Percentiles rank a stretch among this genome's conserved stretches.
Conservation (phyloP, 257 asterid species). For the Rehmannia glutinosa region DNA sequence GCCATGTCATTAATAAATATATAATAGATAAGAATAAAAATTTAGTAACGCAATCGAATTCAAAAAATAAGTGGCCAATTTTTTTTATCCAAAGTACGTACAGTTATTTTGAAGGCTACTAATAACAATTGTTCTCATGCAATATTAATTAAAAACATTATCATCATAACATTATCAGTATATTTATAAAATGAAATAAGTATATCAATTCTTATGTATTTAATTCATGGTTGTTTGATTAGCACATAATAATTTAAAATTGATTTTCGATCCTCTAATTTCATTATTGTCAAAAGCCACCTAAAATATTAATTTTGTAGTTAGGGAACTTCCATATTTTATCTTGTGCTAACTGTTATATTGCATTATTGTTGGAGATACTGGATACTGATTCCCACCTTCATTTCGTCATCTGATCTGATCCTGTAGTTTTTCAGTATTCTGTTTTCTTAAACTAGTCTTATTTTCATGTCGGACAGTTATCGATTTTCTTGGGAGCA, state of each 20-base stretch:
- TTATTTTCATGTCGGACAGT: conserved; percentile 40
- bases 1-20: background rate
- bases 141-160: background rate
- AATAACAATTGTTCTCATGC: background rate
- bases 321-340: background rate
- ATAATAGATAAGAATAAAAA: background rate
- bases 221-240: conserved; percentile 10
- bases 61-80: background rate
- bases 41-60: background rate
- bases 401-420: background rate
- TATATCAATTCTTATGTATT: background rate
- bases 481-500: conserved; percentile 91
- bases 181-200: background rate
- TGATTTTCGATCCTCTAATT: background rate
- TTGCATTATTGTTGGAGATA: background rate
- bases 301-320: conserved; percentile 3
- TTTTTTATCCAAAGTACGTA: background rate
- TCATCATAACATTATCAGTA: background rate
- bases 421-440: background rate
- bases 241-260: background rate
- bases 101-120: background rate
- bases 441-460: conserved; percentile 2
- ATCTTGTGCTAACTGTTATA: conserved; percentile 3
- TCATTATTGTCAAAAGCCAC: conserved; percentile 8
- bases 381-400: background rate